A percentile compares a stretch with the other conserved stretches of the same genome.
phyloP scores from a whole-genome alignment of 225 moss, liverwort and hornwort genomes.

The Marchantia polymorpha region DNA sequence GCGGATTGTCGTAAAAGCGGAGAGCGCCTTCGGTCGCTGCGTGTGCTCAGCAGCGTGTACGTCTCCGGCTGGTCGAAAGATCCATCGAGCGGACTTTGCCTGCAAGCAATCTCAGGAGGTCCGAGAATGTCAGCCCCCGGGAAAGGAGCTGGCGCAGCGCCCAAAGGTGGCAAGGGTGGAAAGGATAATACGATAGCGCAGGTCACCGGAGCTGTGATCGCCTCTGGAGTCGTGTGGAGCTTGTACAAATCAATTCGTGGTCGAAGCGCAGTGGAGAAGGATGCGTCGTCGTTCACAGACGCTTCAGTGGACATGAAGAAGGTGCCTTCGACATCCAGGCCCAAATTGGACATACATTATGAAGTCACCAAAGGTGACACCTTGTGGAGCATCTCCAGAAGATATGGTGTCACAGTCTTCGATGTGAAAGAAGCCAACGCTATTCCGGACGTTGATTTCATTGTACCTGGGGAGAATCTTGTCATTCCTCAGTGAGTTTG shows the following conservation, averaged over 20 bases:
- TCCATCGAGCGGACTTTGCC: not conserved
- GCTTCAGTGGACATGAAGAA: not conserved
- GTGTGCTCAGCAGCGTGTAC: too few species aligned
- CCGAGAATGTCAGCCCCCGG: conserved; percentile 12
- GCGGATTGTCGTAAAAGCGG: not conserved
- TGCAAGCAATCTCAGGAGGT: not conserved
- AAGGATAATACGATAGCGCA: conserved; percentile 33
- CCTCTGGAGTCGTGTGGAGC: conserved; percentile 31
- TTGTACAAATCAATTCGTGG: conserved; percentile 34
- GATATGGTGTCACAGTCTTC: conserved; percentile 23
- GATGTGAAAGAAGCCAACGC: conserved; percentile 9
- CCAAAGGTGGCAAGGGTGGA: conserved; percentile 16
- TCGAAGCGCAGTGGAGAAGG: conserved; percentile 12
- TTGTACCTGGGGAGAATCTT: conserved; percentile 1
- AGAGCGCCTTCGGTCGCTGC: not conserved
- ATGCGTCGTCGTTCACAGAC: not conserved
- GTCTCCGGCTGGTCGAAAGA: not conserved
- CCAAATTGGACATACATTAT: conserved; percentile 17
- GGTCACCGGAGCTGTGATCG: conserved; percentile 31
- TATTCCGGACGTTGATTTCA: conserved; percentile 9
- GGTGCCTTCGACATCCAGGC: conserved; percentile 1
- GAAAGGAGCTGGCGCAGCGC: conserved; percentile 23
- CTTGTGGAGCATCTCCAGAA: conserved; percentile 34
- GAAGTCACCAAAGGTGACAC: conserved; percentile 36
- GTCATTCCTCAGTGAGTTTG: conserved; percentile 17